Evolutionary conservation across 345 rosid genomes (phyloP), one percentile per base, ranked within the genome.

Genomic region (Melaleuca alternifolia): DNA sequence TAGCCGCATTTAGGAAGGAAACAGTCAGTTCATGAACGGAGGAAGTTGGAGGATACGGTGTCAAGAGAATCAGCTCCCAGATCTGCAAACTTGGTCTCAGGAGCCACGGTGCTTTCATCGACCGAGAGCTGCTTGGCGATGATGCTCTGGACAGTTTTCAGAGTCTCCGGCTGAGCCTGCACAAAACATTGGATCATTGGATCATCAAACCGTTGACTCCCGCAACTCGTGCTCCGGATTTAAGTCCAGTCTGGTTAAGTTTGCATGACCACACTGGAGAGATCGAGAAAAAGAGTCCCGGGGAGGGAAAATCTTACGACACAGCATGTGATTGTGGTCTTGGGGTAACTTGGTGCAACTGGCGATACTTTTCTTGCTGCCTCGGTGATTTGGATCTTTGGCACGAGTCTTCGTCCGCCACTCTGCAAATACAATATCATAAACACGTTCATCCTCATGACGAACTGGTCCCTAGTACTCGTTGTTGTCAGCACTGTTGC

Each of bases 41-140:
- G 24, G 53, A 59, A n/a, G 50, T 11, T 23, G 37, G 76, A 46
- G 24, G 44, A 54, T 89, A 93, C 95, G 84, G 92, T 93, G 91
- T 94, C 94, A 24, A 94, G 95, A 37, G 96, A 94, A 90, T 94
- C 96, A 62, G 95, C 95, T 84, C 96, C 96, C 92, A 94, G 76
- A 87, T 94, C 96, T 24, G 91, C 91, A 62, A 94, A 94, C 91
- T 92, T 94, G 91, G 94, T 92, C 44, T 90, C 90, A 28, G 94
- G 94, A n/a, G 94, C 51, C 52, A 94, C 93, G 0, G 91, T 44
- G 92, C 89, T 88, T 30, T 83, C 91, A 13, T 94, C 95, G 26
- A 93, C 86, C 0, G 95, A 93, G 88, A 93, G 89, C 88, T 94
- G 95, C 91, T 93, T 93, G 6, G 96, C 93, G 46, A 93, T 93